Conservation (phyloP, 73 alveolate genomes). For the Vitrella brassicaformis region DNA sequence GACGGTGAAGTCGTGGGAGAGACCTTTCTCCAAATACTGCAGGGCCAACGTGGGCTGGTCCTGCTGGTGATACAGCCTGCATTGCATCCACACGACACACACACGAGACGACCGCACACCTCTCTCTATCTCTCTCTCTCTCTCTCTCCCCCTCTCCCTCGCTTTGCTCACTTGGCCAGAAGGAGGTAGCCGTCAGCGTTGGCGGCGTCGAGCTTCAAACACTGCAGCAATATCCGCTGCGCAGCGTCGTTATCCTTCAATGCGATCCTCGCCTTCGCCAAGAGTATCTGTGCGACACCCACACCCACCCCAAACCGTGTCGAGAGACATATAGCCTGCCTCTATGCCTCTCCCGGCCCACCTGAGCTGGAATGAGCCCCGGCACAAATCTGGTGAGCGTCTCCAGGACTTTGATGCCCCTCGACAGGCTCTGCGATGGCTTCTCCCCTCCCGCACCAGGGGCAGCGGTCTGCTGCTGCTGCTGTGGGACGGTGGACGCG, state of each 20-base stretch:
- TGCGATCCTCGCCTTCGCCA: conserved; percentile 60
- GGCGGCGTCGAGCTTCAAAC: conserved; percentile 53
- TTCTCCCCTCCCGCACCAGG: neutral
- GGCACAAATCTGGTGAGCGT: conserved; percentile 60
- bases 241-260: conserved; percentile 48
- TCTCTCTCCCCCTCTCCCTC: too few species aligned
- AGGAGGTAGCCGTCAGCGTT: conserved; percentile 55
- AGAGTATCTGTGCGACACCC: too few species aligned
- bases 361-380: conserved; percentile 55
- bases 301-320: too few species aligned
- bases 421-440: conserved; percentile 36
- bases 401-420: conserved; percentile 54
- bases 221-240: conserved; percentile 44
- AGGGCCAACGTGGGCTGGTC: conserved; percentile 61
- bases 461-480: neutral
- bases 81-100: too few species aligned
- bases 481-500: too few species aligned
- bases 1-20: conserved; percentile 63
- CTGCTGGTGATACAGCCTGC: conserved; percentile 36
- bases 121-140: too few species aligned
- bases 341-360: neutral
- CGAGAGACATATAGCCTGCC: too few species aligned
- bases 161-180: too few species aligned
- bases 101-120: too few species aligned
- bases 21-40: conserved; percentile 63